Base-by-base conservation (phyloP, 768 basidiomycete species). In the Melanogaster broomeanus region DNA sequence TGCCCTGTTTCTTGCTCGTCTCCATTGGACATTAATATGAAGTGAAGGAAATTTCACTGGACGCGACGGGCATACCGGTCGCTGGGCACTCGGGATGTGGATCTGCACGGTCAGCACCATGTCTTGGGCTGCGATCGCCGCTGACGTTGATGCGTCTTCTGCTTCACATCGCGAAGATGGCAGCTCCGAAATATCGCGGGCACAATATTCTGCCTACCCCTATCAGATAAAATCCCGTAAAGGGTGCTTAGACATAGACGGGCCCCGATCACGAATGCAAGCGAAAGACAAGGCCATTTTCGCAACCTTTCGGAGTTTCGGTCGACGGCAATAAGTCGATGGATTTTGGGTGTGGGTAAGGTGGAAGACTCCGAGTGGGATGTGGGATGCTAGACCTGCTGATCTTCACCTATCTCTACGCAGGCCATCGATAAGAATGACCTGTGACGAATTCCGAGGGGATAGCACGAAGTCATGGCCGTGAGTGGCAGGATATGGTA, bases 401-500 rank as follows among this genome's bases (percentile, higher is more conserved):
- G 27, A 25, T 69, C 30, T 51, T 66, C 40, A 67, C 69, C 1
- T 67, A 66, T 19, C 55, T 63, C 19, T 69, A 63, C 41, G 53
- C 45, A 52, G 12, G 40, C 18, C 13, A 45, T 33, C 16, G 41
- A 53, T 18, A 49, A 41, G 21, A 52, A 48, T 28, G 51, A 42
- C 31, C 39, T 48, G 22, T 21, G 13, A 9, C 16, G 3, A 35
- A 35, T 11, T 8, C 16, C 13, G n/a, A 18, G 13, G 34, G 34
- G 13, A 35, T 12, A 30, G 12, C 28, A 11, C 16, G 34, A 15
- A 35, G 34, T 35, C 34, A 18, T 35, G n/a, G 28, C 28, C 28
- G 28, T 30, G 28, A 30, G n/a, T n/a, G n/a, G n/a, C n/a, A 30
- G 28, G 10, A 30, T 30, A 30, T 30, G 28, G 28, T 12, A n/a